Evolutionary conservation across 202 grass and related monocot genomes (phyloP).

Genomic region (Sporobolus alterniflorus): DNA sequence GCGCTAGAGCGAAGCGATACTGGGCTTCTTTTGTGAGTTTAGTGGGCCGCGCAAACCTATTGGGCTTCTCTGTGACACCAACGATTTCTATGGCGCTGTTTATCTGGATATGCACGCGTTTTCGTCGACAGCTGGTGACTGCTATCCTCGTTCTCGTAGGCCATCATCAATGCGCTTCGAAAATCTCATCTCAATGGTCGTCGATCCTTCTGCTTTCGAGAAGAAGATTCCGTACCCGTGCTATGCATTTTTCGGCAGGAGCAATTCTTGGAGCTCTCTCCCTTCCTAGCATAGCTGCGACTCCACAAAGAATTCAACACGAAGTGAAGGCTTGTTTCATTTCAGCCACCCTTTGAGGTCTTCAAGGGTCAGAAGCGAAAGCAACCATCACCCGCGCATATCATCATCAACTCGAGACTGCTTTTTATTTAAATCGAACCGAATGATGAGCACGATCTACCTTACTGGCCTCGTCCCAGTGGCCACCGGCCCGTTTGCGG

Average conservation of each 20-base stretch:
- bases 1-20: background rate
- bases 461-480: slow-evolving; percentile 22
- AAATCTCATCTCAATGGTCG: no score
- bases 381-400: background rate
- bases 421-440: background rate
- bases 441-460: slow-evolving; percentile 32
- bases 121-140: background rate
- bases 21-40: no score
- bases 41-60: background rate
- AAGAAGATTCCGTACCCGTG: background rate
- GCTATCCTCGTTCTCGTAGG: no score
- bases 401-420: background rate
- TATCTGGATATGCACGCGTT: background rate
- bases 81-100: no score
- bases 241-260: background rate
- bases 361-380: slow-evolving; percentile 21
- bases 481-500: slow-evolving; percentile 27
- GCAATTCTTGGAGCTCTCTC: background rate
- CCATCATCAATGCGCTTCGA: no score
- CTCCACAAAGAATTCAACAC: background rate
- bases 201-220: background rate
- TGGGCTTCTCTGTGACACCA: background rate
- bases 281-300: no score
- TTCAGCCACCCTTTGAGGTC: background rate
- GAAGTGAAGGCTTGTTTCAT: background rate